Conservation (phyloP, 2,329 filamentous ascomycete genomes). For the Cercospora beticola region DNA sequence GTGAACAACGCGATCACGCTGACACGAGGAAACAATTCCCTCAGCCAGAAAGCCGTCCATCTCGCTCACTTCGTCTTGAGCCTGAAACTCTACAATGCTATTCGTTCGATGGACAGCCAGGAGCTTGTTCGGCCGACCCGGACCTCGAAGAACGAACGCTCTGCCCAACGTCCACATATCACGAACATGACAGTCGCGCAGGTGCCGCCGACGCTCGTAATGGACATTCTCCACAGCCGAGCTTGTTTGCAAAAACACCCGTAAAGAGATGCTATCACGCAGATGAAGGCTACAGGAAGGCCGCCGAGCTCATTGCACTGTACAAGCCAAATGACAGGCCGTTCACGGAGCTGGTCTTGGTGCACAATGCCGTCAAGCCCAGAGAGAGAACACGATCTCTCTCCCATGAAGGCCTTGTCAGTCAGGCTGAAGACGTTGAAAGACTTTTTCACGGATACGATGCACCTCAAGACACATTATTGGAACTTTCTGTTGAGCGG, state of each 20-base stretch:
- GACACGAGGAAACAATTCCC: not conserved
- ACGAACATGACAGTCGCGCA: not conserved
- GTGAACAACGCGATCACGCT: not conserved
- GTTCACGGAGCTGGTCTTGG: not conserved
- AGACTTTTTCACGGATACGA: too few species aligned
- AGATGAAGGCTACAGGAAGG: not conserved
- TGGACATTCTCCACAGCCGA: not conserved
- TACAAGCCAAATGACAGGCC: not conserved
- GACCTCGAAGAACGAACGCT: not conserved
- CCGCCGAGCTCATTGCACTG: not conserved
- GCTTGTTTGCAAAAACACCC: not conserved
- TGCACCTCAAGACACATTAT: too few species aligned
- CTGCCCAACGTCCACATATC: not conserved
- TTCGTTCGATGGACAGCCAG: not conserved
- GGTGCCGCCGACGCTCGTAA: not conserved
- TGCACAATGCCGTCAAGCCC: not conserved
- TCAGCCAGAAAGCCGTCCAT: not conserved
- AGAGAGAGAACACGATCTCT: not conserved
- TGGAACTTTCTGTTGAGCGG: too few species aligned
- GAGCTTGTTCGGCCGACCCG: not conserved
- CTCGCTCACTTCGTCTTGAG: not conserved
- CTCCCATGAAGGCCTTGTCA: not conserved
- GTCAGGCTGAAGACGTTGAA: too few species aligned
- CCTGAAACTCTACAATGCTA: not conserved
- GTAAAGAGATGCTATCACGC: not conserved